Evolutionary conservation across 805 yeast genomes (phyloP), one percentile per base, ranked within the genome.

Genomic region (Wickerhamiella domercqiae): DNA sequence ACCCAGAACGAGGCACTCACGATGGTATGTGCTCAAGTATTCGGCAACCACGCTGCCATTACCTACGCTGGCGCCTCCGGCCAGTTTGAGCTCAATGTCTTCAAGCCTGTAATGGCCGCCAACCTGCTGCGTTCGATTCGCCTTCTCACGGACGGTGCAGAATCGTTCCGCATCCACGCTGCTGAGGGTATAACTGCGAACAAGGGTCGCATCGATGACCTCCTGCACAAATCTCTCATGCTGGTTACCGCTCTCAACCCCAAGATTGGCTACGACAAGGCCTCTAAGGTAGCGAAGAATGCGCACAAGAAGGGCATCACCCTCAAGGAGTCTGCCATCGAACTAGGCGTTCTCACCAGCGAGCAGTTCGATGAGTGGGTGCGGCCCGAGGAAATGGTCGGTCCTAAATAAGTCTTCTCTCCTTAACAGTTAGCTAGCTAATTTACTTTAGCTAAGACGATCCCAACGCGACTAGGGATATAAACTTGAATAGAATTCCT

Each of bases 1-100:
- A 90, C 98, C 40, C 98, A 90, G 69, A 86, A 86, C 62, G 98
- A 90, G 71, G 98, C 98, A 39, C 67, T 90, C 60, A 90, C 97
- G 47, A 93, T 90, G 94, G 95, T 87, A 44, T 84, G 94, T 59
- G 73, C 90, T 46, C 98, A 90, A 70, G 96, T 90, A 20, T 83
- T 90, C 59, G 98, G 98, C 61, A 90, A 90, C 75, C 77, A 90
- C 64, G 64, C 94, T 32, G 74, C 95, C 47, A 81, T 90, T 64
- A 86, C 97, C 25, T 83, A 82, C 58, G 93, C 95, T 32, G 98
- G 98, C 56, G 96, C 98, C 28, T 81, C 94, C 29, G 98, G 98
- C 52, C 98, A 90, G 68, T 90, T 90, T 53, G 98, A 90, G 70
- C 75, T 90, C 61, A 90, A 90, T 62, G 98, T 86, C 32, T 90